Base-by-base conservation (phyloP, 176 grass and related monocot genomes). In the Avena sativa region DNA sequence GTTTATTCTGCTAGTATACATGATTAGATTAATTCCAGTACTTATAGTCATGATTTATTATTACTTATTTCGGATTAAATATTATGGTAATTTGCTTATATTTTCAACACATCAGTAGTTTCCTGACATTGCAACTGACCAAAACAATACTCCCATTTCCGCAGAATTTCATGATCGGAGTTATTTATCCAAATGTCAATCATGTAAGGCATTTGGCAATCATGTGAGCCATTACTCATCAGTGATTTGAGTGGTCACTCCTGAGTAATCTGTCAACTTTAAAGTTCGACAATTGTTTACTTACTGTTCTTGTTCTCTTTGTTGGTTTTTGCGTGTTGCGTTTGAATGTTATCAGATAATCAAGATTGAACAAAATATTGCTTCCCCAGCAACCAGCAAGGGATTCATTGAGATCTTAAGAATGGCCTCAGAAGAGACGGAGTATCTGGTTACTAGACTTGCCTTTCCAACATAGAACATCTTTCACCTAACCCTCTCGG, bases 321-420 rank as follows among this genome's bases (percentile, higher is more conserved):
- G 43, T 46, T 14, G 23, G 25, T 20, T 62, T 53, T 56, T 52
- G 17, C 5, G 11, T 13, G 47, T n/a, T 5, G 46, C 9, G 3
- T 68, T 36, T 21, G 23, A 21, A 80, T 17, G 20, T 1, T 9
- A 48, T 11, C 49, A 60, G 12, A 43, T 34, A 44, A 38, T 12
- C 61, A 51, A 26, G 21, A 47, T 15, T 25, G 71, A 58, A 73
- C 47, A 49, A 8, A 83, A 60, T 6, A 59, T 67, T 59, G 61
- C 68, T 32, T 15, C 69, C 49, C 1, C 6, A 12, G 28, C 40
- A 43, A 51, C 15, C 26, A 80, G 77, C 53, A 77, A 85, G 12
- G 61, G 53, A 78, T 65, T 64, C 62, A 46, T 85, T 62, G 38
- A 84, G 38, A 85, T 66, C 76, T 85, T 74, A 79, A 73, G 38